Conservation (phyloP, 345 rosid species). For the Durio zibethinus region DNA sequence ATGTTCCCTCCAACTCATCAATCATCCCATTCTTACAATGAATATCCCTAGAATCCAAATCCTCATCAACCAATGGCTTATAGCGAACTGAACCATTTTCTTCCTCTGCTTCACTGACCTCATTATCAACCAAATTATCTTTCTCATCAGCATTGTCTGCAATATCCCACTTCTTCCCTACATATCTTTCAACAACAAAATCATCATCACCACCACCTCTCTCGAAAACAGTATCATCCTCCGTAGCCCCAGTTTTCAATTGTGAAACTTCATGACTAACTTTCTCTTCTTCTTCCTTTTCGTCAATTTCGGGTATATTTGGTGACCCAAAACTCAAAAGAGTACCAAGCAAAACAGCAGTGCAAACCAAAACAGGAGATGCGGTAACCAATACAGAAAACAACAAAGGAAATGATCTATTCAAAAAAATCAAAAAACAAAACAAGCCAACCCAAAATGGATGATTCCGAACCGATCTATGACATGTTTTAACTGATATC, state of each 20-base stretch:
- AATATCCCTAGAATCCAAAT: slow-evolving; percentile 25
- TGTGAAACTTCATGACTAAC: slow-evolving; percentile 42
- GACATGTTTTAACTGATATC: slow-evolving; percentile 36
- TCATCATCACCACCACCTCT: slow-evolving; percentile 30
- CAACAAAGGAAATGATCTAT: slow-evolving; percentile 73
- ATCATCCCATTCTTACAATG: slow-evolving; percentile 31
- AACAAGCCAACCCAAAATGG: slow-evolving; percentile 60
- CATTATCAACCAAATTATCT: slow-evolving; percentile 32
- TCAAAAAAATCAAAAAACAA: slow-evolving; percentile 51
- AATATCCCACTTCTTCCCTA: slow-evolving; percentile 28
- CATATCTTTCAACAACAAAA: slow-evolving; percentile 9
- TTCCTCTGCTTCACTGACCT: slow-evolving; percentile 38
- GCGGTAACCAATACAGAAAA: slow-evolving; percentile 75
- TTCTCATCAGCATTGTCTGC: slow-evolving; percentile 34
- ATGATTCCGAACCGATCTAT: slow-evolving; percentile 60
- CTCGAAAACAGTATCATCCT: slow-evolving; percentile 47
- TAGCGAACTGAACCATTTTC: slow-evolving; percentile 38
- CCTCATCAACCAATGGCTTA: slow-evolving; percentile 39
- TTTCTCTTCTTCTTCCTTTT: slow-evolving; percentile 45
- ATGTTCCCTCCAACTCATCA: slow-evolving; percentile 21
- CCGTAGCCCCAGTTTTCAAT: slow-evolving; percentile 39
- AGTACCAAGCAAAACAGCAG: slow-evolving; percentile 81
- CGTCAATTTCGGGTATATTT: slow-evolving; percentile 63
- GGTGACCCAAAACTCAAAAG: slow-evolving; percentile 86
- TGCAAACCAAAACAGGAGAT: slow-evolving; percentile 88